Evolutionary conservation across 805 yeast genomes (phyloP).

Genomic region (Schizosaccharomyces osmophilus): DNA sequence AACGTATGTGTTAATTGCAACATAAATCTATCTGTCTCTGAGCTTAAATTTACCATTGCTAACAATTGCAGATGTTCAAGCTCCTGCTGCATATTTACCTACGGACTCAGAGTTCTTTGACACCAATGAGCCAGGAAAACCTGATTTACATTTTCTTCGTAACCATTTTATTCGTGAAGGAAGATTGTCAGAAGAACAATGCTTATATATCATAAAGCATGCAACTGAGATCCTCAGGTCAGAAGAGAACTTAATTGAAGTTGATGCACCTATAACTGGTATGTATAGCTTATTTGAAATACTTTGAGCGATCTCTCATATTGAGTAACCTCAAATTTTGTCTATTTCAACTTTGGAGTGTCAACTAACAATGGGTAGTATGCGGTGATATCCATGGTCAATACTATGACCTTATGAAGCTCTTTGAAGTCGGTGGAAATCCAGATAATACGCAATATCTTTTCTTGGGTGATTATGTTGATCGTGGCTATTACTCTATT

Average conservation of each 20-base stretch:
- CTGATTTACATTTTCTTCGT: conserved; percentile 45
- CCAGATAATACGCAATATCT: conserved; percentile 55
- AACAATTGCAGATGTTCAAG: conserved; percentile 21
- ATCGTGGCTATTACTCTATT: conserved; percentile 73
- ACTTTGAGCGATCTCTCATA: background rate
- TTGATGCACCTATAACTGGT: conserved; percentile 83
- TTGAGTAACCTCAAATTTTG: too few relatives aligned
- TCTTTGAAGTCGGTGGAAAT: conserved; percentile 83
- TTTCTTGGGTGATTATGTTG: conserved; percentile 86
- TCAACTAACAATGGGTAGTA: background rate
- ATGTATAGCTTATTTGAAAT: background rate
- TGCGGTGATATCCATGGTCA: conserved; percentile 98
- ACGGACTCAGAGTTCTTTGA: conserved; percentile 42
- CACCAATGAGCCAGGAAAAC: conserved; percentile 27
- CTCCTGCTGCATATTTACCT: conserved; percentile 45
- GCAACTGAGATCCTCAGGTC: conserved; percentile 37
- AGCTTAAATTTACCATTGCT: background rate
- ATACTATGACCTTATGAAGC: conserved; percentile 64
- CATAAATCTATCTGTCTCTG: background rate
- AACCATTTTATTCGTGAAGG: conserved; percentile 67
- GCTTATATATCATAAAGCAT: conserved; percentile 33
- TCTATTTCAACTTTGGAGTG: background rate
- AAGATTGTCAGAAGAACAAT: conserved; percentile 46
- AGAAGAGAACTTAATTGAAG: conserved; percentile 59
- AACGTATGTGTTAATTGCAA: conserved; percentile 3